Evolutionary conservation across 208 protist species (phyloP).

Genomic region (Tetramitus jugosus): DNA sequence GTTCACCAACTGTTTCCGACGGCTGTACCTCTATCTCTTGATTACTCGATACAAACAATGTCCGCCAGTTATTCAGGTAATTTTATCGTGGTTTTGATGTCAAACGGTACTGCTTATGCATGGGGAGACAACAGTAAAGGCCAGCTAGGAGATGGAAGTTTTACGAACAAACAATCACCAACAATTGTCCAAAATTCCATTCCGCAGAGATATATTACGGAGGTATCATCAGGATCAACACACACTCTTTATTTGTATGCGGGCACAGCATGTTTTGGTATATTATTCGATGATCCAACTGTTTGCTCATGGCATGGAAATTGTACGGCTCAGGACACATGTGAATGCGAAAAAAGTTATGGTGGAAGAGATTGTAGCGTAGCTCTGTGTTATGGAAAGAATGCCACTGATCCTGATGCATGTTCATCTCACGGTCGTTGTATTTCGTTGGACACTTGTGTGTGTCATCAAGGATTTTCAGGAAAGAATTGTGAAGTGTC

Average conservation of each 20-base stretch:
- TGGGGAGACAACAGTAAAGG: not conserved
- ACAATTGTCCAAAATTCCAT: no score
- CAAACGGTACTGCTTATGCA: not conserved
- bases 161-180: not conserved
- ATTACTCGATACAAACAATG: no score
- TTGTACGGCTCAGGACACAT: not conserved
- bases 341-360: not conserved
- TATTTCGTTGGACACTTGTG: not conserved
- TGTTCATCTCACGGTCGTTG: not conserved
- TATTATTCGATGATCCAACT: not conserved
- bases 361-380: not conserved
- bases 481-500: not conserved
- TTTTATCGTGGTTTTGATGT: no score
- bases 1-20: no score
- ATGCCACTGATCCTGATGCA: not conserved
- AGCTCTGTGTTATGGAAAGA: not conserved
- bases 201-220: no score
- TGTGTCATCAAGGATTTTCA: not conserved
- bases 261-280: slow-evolving; percentile 12
- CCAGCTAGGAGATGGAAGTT: not conserved
- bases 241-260: no score
- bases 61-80: no score
- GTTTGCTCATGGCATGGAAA: not conserved
- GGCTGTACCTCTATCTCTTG: no score
- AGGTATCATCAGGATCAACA: no score